Base-by-base conservation (phyloP, 116 monocot species). In the Trichopus zeylanicus region DNA sequence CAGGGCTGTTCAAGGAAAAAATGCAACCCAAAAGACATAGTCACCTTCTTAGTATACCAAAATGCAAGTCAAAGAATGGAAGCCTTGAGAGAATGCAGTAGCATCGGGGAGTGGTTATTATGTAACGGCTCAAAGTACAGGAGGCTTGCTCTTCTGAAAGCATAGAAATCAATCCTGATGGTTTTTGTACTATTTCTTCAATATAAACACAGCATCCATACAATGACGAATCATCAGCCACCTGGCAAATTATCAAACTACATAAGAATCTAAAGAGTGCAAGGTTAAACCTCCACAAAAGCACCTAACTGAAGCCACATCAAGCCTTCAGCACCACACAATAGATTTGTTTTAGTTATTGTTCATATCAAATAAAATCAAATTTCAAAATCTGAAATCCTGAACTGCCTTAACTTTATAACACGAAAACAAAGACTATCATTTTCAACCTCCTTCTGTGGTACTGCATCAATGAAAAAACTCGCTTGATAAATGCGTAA, bases 1-100 rank as follows among this genome's bases (percentile, higher is more conserved):
- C n/a, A n/a, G n/a, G n/a, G n/a, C n/a, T n/a, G 30, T 13, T 23
- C 3, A 42, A 21, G 23, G 6, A 54, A 22, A 18, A 16, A 47
- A 15, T 21, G 0, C 27, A 31, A 21, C 18, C 23, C 5, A 66
- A 29, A 37, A 42, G 26, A 57, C 12, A 16, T 16, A 16, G 12
- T 46, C 51, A 91, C 98, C 98, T 99, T 73, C 72, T 77, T 58
- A 99, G 37, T 68, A 99, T 53, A 21, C 92, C 85, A 72, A 99
- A 99, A 70, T 99, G 98, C 73, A 99, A 68, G 57, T 86, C 85
- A 66, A 99, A 99, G 72, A 99, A 99, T 20, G 98, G 98, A 72
- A 88, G 88, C 66, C 92, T 80, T 48, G 98, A 91, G 38, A 99
- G 57, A 70, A 99, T 88, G 70, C 98, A 99, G 63, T 99, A 99